Evolutionary conservation across 257 asterid species (phyloP).

Genomic region (Linderniella brevidens): DNA sequence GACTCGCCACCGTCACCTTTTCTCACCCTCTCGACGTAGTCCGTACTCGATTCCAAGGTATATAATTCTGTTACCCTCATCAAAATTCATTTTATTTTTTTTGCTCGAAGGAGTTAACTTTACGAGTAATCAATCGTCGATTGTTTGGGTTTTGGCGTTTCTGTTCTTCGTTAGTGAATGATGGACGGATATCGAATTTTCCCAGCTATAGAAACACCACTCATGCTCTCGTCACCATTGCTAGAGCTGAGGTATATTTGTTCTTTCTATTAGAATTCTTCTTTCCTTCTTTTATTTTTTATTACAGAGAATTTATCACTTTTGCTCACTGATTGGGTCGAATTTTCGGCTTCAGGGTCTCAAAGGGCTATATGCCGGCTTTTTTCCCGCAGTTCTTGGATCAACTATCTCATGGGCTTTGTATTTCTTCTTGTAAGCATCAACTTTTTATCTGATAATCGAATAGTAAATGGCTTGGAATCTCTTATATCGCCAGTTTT

Average conservation of each 20-base stretch:
- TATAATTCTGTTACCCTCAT: neutral
- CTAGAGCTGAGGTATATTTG: conserved; percentile 69
- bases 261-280: conserved; percentile 2
- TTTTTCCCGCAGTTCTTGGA: conserved; percentile 96
- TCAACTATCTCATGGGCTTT: conserved; percentile 93
- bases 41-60: conserved; percentile 96
- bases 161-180: conserved; percentile 36
- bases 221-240: conserved; percentile 75
- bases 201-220: conserved; percentile 72
- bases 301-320: too few relatives aligned
- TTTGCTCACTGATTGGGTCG: too few relatives aligned
- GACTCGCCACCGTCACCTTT: conserved; percentile 69
- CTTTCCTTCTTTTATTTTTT: neutral
- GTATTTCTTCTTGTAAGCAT: conserved; percentile 84
- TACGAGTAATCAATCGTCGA: neutral
- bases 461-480: too few relatives aligned
- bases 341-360: conserved; percentile 42
- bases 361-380: conserved; percentile 87
- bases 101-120: neutral
- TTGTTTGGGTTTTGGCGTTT: conserved; percentile 4
- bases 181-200: conserved; percentile 46
- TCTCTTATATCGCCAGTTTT: neutral
- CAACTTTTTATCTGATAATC: neutral
- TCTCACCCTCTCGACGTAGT: conserved; percentile 92
- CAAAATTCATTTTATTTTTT: neutral